Percentiles rank a stretch among this genome's conserved stretches.
Evolutionary conservation across 1,139 yeast species (phyloP).

Genomic region (Petasospora fabianii): DNA sequence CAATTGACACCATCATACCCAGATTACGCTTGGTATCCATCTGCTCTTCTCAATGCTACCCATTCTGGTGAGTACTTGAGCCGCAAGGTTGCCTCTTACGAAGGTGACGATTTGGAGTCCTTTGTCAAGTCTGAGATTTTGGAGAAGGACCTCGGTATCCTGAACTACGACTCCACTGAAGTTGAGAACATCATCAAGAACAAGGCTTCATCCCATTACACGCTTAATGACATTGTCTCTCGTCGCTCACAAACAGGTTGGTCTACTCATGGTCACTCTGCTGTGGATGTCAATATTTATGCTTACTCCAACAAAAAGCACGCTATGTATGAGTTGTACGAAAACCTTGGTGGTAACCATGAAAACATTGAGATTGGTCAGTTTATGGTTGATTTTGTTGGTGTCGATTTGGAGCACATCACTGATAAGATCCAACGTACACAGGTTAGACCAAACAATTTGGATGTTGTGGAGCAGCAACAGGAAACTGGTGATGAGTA

Average conservation of each 20-base stretch:
- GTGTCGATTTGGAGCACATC: conserved; percentile 43
- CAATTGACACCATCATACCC: conserved; percentile 61
- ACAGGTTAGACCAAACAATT: conserved; percentile 33
- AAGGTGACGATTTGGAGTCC: conserved; percentile 34
- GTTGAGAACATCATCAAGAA: conserved; percentile 32
- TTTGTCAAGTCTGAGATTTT: conserved; percentile 51
- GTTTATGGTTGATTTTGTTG: conserved; percentile 59
- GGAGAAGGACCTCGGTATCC: conserved; percentile 56
- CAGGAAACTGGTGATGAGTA: background rate
- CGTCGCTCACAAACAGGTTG: conserved; percentile 75
- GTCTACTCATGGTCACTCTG: conserved; percentile 88
- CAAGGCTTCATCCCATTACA: conserved; percentile 32
- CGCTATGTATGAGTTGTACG: conserved; percentile 39
- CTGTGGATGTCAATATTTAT: conserved; percentile 84
- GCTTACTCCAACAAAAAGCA: conserved; percentile 56
- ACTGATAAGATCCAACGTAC: conserved; percentile 46
- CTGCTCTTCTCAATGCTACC: conserved; percentile 56
- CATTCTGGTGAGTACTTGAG: conserved; percentile 73
- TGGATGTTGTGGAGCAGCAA: background rate
- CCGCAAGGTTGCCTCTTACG: conserved; percentile 33
- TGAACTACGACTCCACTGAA: conserved; percentile 49
- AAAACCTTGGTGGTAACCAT: conserved; percentile 65
- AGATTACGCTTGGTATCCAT: conserved; percentile 76
- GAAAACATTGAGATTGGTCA: conserved; percentile 82
- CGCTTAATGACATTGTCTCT: conserved; percentile 59